Conservation (phyloP, 345 rosid species). For the Pelargonium nanum region DNA sequence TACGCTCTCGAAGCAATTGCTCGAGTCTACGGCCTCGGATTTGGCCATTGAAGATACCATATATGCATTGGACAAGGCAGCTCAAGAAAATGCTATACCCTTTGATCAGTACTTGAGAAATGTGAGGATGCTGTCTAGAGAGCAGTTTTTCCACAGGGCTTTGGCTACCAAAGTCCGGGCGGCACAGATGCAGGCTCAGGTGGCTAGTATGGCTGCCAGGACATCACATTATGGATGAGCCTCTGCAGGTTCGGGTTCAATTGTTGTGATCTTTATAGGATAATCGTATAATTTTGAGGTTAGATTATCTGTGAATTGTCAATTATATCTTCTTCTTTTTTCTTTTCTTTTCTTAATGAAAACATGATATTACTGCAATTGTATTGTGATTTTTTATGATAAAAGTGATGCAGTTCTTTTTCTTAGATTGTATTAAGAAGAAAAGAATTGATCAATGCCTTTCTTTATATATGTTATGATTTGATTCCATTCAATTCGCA, state of each 20-base stretch:
- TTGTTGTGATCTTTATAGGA: not conserved
- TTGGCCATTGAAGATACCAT: conserved; percentile 83
- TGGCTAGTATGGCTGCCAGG: conserved; percentile 74
- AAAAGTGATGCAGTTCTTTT: not conserved
- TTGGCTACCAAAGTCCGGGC: conserved; percentile 67
- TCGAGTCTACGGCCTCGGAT: conserved; percentile 63
- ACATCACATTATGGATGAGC: conserved; percentile 20
- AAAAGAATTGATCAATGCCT: not conserved
- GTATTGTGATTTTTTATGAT: not conserved
- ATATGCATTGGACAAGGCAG: conserved; percentile 65
- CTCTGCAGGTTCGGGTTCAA: not conserved
- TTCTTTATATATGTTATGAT: too few relatives aligned
- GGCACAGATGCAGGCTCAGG: conserved; percentile 81
- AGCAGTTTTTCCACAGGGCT: conserved; percentile 85
- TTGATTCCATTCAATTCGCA: not conserved
- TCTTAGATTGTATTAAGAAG: not conserved
- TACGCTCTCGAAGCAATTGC: conserved; percentile 60
- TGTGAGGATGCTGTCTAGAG: conserved; percentile 79
- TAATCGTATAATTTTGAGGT: not conserved
- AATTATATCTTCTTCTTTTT: too few relatives aligned
- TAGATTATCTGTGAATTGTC: too few relatives aligned
- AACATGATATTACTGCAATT: too few relatives aligned
- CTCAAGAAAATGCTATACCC: conserved; percentile 50
- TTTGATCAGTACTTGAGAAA: conserved; percentile 84
- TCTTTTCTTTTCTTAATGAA: not conserved